Evolutionary conservation across 192 early-diverging fungal genomes (phyloP).

Genomic region (Lobosporangium transversale): DNA sequence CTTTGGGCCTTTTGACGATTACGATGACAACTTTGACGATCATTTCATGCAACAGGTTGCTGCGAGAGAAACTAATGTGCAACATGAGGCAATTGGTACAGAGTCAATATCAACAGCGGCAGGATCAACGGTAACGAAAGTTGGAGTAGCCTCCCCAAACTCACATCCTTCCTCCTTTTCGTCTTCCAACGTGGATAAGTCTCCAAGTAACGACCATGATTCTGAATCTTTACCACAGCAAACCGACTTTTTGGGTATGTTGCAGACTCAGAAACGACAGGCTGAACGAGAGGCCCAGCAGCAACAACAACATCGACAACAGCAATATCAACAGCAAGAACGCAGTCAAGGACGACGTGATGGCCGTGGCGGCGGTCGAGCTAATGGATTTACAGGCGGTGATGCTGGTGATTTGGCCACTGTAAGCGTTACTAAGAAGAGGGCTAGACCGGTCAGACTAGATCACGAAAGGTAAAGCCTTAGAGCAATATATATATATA

Average conservation of each 20-base stretch:
- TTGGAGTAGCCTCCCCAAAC: too few relatives aligned
- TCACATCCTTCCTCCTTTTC: not conserved
- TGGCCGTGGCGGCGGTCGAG: constrained; percentile 19
- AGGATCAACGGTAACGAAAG: constrained; percentile 5
- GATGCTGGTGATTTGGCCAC: constrained; percentile 20
- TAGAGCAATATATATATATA: not conserved
- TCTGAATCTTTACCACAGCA: constrained; percentile 23
- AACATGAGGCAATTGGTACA: not conserved
- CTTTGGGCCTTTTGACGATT: constrained; percentile 42
- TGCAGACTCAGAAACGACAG: constrained; percentile 6
- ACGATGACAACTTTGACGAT: constrained; percentile 37
- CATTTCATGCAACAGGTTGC: constrained; percentile 48
- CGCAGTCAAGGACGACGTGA: not conserved
- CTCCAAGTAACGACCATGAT: not conserved
- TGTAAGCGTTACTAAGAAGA: constrained; percentile 25
- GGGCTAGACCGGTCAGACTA: constrained; percentile 22
- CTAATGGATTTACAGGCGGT: not conserved
- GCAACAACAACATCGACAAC: not conserved
- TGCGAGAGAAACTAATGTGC: constrained; percentile 16
- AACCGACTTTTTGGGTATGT: constrained; percentile 23
- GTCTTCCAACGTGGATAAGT: not conserved
- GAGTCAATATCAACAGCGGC: not conserved
- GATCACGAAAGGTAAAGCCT: constrained; percentile 31
- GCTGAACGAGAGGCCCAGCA: not conserved
- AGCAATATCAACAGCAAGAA: not conserved